These are phyloP conservation scores for Arxiozyma bovina DNA, from an alignment of 1,139 yeast species.

Conservation along the genomic window DNA sequence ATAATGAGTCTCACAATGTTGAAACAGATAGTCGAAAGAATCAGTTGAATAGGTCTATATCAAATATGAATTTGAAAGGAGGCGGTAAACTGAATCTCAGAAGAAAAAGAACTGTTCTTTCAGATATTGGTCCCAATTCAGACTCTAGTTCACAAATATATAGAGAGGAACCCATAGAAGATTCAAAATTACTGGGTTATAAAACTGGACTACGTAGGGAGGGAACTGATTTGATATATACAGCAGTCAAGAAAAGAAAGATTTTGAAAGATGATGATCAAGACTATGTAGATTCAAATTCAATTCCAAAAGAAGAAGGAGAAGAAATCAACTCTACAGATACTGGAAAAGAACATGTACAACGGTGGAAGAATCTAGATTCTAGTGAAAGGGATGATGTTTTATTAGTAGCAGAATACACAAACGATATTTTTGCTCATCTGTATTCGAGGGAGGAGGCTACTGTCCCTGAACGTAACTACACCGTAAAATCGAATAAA, in stretches of 20 bases:
- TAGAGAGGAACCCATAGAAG: background rate
- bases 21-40: background rate
- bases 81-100: background rate
- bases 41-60: background rate
- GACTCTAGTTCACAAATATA: background rate
- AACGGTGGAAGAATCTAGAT: slow-evolving; percentile 59
- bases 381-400: slow-evolving; percentile 80
- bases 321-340: background rate
- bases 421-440: slow-evolving; percentile 71
- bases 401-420: slow-evolving; percentile 84
- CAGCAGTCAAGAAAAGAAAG: background rate
- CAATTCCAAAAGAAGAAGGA: background rate
- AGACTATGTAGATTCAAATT: background rate
- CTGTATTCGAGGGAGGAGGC: slow-evolving; percentile 59
- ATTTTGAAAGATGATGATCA: background rate
- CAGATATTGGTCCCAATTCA: background rate
- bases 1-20: background rate
- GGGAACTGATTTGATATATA: slow-evolving; percentile 4
- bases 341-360: background rate
- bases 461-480: slow-evolving; percentile 68
- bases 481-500: slow-evolving; percentile 41
- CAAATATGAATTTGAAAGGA: background rate
- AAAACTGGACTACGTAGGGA: slow-evolving; percentile 7
- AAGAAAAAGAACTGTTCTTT: background rate
- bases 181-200: background rate